Conservation (phyloP, 352 stramenopile genomes). For the Phytophthora meadii region DNA sequence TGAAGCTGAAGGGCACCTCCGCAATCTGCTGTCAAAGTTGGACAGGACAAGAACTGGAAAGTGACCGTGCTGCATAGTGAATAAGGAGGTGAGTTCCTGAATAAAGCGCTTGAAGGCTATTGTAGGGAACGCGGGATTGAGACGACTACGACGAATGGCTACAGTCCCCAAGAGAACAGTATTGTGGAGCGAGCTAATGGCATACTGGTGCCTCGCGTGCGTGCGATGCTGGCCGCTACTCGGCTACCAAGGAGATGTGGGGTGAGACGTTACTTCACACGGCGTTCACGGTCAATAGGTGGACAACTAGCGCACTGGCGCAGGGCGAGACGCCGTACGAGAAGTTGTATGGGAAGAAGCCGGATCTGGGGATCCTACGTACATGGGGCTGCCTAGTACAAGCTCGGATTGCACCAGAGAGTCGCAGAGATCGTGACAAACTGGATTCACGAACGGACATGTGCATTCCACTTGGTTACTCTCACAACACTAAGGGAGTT, state of each 20-base stretch:
- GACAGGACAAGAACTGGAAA: conserved; percentile 1
- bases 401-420: conserved; percentile 10
- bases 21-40: conserved; percentile 6
- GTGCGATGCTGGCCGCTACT: conserved; percentile 14
- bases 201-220: neutral
- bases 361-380: conserved; percentile 4
- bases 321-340: conserved; percentile 18
- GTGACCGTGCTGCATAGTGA: conserved; percentile 8
- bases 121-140: conserved; percentile 15
- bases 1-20: conserved; percentile 4
- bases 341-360: conserved; percentile 11
- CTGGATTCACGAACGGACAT: conserved; percentile 15
- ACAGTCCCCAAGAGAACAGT: conserved; percentile 31
- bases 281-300: conserved; percentile 22
- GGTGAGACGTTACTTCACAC: conserved; percentile 13
- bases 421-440: conserved; percentile 2
- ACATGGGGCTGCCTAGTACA: conserved; percentile 24
- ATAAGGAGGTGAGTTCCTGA: conserved; percentile 25
- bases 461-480: conserved; percentile 20
- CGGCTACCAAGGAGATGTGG: conserved; percentile 18
- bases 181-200: conserved; percentile 19
- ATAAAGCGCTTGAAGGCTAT: conserved; percentile 7
- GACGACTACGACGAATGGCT: conserved; percentile 16
- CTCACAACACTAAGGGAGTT: conserved; percentile 14
- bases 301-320: conserved; percentile 7